Evolutionary conservation across 345 rosid species (phyloP).

Genomic region (Hibiscus trionum): DNA sequence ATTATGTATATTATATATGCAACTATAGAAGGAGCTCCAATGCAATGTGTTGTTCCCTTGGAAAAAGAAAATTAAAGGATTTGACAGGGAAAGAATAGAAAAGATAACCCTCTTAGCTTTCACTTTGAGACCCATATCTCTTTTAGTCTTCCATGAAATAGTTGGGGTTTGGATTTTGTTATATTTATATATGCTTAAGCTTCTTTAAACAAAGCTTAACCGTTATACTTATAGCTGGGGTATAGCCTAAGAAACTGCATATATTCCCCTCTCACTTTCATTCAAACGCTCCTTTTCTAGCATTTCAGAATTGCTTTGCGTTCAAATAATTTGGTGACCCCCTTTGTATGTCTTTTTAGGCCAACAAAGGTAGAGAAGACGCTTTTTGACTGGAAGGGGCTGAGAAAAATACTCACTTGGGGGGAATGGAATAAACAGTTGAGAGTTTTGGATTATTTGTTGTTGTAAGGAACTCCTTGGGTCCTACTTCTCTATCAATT

Average conservation of each 20-base stretch:
- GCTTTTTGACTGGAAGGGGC: conserved; percentile 50
- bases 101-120: conserved; percentile 14
- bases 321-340: conserved; percentile 33
- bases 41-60: conserved; percentile 12
- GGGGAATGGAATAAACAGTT: conserved; percentile 29
- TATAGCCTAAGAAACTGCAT: conserved; percentile 22
- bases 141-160: conserved; percentile 13
- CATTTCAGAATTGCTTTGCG: conserved; percentile 31
- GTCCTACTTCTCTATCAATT: conserved; percentile 6
- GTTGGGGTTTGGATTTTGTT: conserved; percentile 25
- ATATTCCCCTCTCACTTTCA: conserved; percentile 29
- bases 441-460: conserved; percentile 33
- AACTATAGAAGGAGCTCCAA: conserved; percentile 12
- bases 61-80: too few species aligned
- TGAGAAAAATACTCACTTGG: conserved; percentile 13
- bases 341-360: conserved; percentile 54
- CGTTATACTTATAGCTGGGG: conserved; percentile 20
- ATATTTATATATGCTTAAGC: conserved; percentile 9
- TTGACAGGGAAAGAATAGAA: conserved; percentile 29
- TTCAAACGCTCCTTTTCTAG: conserved; percentile 48
- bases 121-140: conserved; percentile 29
- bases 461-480: conserved; percentile 11
- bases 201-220: conserved; percentile 12
- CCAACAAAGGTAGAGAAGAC: conserved; percentile 34
- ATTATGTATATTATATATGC: background rate